A percentile compares a stretch with the other conserved stretches of the same genome.
Conservation (phyloP, 2,329 filamentous ascomycete species). For the Chaetomium sp. region DNA sequence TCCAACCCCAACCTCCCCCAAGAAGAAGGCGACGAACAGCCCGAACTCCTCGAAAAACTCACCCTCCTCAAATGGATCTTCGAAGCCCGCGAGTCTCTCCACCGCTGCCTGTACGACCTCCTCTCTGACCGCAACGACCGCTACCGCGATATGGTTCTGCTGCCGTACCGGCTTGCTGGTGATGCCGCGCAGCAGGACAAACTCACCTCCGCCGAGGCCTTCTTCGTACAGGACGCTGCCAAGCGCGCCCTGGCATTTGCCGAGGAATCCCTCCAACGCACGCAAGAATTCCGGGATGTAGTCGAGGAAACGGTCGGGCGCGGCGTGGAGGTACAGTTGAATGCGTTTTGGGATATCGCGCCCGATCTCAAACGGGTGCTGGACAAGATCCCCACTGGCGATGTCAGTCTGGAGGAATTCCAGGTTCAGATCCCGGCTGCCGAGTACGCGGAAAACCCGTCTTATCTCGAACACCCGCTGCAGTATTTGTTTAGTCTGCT, state of each 20-base stretch:
- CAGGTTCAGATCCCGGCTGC: slow-evolving; percentile 67
- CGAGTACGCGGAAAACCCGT: slow-evolving; percentile 81
- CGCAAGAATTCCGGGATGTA: slow-evolving; percentile 68
- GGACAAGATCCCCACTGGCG: slow-evolving; percentile 61
- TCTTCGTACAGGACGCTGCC: slow-evolving; percentile 73
- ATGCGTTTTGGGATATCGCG: slow-evolving; percentile 96
- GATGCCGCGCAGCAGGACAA: slow-evolving; percentile 59
- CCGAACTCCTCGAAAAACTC: slow-evolving; percentile 87
- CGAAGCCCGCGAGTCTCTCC: slow-evolving; percentile 80
- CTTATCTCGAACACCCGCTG: slow-evolving; percentile 71
- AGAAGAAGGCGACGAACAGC: slow-evolving; percentile 91
- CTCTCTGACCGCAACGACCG: slow-evolving; percentile 79
- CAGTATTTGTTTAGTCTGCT: slow-evolving; percentile 87
- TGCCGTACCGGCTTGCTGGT: slow-evolving; percentile 66
- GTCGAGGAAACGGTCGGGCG: slow-evolving; percentile 79
- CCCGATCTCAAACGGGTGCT: slow-evolving; percentile 72
- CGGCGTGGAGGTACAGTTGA: slow-evolving; percentile 85
- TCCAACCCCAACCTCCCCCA: slow-evolving; percentile 75
- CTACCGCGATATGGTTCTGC: slow-evolving; percentile 76
- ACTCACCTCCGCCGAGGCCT: slow-evolving; percentile 67
- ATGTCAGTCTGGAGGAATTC: slow-evolving; percentile 49
- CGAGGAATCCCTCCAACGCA: slow-evolving; percentile 64
- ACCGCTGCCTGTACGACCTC: slow-evolving; percentile 79
- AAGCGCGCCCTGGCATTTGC: slow-evolving; percentile 67
- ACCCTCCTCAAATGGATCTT: slow-evolving; percentile 97